Base-by-base conservation (phyloP, 192 early-diverging fungal species). In the Blastocladiella britannica region DNA sequence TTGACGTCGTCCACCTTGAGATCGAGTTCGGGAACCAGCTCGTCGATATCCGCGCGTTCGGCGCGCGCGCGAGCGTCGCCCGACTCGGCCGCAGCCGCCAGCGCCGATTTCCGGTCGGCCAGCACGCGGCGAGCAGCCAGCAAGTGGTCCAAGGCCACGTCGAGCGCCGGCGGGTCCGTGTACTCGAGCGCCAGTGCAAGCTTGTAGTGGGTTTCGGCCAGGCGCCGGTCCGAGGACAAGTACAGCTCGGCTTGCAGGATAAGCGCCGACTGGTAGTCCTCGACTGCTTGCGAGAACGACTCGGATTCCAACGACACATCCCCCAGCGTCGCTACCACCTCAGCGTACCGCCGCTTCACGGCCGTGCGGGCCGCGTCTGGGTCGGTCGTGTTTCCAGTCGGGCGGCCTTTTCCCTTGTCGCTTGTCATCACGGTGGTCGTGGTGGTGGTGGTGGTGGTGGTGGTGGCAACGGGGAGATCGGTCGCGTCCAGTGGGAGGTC, bases 271-370 rank as follows among this genome's bases (percentile, higher is more conserved):
- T 52, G 7, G 58, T 58, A 71, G 51, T 71, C 70, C 6, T 62
- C 57, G 37, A 64, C 54, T 7, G 69, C 69, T 43, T 63, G 59
- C 9, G 53, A 59, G 61, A 67, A 71, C 20, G 24, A 58, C 63
- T 67, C 70, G 37, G 60, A 62, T 57, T 72, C 71, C 27, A 72
- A 30, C 29, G 63, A 66, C 6, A 72, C 65, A 30, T 72, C 71
- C 12, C 71, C 71, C 25, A 72, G 61, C 1, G 63, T 58, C 7
- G 67, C 31, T 18, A 64, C 59, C 4, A 72, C 68, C 12, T 70
- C 71, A 8, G 65, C 71, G 55, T 69, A 56, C 53, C 54, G 25
- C 28, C 23, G 54, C 29, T 54, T 37, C 25, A 25, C 26, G 15
- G 24, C 56, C 24, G 54, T 26, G 9, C 28, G 9, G 28, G 53